phyloP scores from a whole-genome alignment of 257 asterid genomes.

The Przewalskia tangutica region DNA sequence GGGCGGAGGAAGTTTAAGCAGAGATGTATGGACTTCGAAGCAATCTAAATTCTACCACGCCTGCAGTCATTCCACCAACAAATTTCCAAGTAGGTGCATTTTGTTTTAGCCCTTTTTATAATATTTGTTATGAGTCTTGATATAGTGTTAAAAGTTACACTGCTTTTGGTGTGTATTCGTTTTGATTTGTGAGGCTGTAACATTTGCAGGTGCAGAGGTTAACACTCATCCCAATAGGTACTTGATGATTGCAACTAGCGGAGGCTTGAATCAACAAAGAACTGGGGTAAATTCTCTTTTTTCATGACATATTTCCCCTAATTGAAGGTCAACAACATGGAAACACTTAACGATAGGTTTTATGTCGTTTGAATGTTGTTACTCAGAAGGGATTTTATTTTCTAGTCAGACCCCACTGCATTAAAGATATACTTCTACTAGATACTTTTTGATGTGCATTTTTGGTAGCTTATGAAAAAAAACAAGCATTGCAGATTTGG shows the following conservation, averaged over 20 bases:
- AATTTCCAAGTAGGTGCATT: slow-evolving; percentile 29
- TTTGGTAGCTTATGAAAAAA: neutral
- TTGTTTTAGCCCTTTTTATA: neutral
- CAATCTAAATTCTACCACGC: slow-evolving; percentile 37
- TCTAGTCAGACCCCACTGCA: neutral
- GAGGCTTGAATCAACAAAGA: slow-evolving; percentile 85
- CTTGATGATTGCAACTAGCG: slow-evolving; percentile 68
- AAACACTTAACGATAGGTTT: neutral
- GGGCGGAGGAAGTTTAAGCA: slow-evolving; percentile 35
- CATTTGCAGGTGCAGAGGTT: slow-evolving; percentile 30
- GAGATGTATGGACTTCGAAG: slow-evolving; percentile 42
- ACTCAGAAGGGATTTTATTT: neutral
- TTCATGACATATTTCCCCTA: neutral
- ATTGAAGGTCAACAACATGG: neutral
- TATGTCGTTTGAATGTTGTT: neutral
- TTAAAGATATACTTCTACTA: neutral
- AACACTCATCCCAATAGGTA: slow-evolving; percentile 34
- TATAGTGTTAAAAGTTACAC: neutral
- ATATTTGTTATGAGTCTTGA: neutral
- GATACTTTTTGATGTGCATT: neutral
- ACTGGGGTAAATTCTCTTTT: slow-evolving; percentile 45
- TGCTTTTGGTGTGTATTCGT: neutral
- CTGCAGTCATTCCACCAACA: slow-evolving; percentile 46
- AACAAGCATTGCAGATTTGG: neutral
- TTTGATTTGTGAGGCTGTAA: neutral